These are phyloP conservation scores for Suillus subaureus DNA, from an alignment of 768 basidiomycete species.

Conservation along the genomic window DNA sequence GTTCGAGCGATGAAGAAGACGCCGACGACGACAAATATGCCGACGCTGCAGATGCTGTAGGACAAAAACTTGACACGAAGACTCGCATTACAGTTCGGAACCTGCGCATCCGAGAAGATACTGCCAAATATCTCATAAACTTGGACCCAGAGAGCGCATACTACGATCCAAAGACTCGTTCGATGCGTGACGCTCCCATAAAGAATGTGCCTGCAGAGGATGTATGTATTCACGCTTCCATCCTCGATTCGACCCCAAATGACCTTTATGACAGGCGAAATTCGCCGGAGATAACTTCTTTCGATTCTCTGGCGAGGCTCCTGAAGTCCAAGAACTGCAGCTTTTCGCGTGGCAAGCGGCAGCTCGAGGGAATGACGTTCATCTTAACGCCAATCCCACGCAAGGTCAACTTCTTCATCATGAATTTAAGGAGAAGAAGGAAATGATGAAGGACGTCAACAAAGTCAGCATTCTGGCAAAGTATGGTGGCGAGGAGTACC, in stretches of 20 bases:
- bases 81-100: slow-evolving; percentile 98
- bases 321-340: slow-evolving; percentile 88
- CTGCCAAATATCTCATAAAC: slow-evolving; percentile 98
- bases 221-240: slow-evolving; percentile 46
- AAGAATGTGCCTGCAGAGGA: slow-evolving; percentile 83
- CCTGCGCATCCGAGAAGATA: slow-evolving; percentile 97
- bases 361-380: slow-evolving; percentile 90
- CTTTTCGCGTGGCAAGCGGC: slow-evolving; percentile 98
- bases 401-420: slow-evolving; percentile 91
- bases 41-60: slow-evolving; percentile 95
- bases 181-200: slow-evolving; percentile 96
- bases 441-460: slow-evolving; percentile 82
- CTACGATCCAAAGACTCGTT: slow-evolving; percentile 99
- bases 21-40: slow-evolving; percentile 98
- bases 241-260: slow-evolving; percentile 5
- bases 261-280: slow-evolving; percentile 52
- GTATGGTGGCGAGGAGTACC: slow-evolving; percentile 94
- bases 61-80: slow-evolving; percentile 97
- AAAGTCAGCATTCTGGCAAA: slow-evolving; percentile 89
- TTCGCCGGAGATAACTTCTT: slow-evolving; percentile 98
- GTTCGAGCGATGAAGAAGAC: slow-evolving; percentile 94
- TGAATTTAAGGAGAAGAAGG: slow-evolving; percentile 92
- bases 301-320: slow-evolving; percentile 89
- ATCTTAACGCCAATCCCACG: slow-evolving; percentile 95
- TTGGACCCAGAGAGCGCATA: slow-evolving; percentile 94